Percentiles rank a stretch among this genome's conserved stretches.
Evolutionary conservation across 2,329 filamentous ascomycete genomes (phyloP).

Genomic region (Colletotrichum magnum): DNA sequence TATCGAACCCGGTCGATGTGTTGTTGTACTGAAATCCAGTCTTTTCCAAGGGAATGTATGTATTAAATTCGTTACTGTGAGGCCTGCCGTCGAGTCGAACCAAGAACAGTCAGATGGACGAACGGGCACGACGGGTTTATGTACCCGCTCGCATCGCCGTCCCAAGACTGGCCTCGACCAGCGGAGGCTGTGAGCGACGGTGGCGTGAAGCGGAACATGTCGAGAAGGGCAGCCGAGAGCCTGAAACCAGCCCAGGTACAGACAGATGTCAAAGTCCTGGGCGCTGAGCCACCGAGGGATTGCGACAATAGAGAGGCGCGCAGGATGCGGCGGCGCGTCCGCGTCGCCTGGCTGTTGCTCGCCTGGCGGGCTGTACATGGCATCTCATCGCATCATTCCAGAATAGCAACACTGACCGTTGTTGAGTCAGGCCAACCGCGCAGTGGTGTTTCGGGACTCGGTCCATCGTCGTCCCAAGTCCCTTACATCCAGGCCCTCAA

Average conservation of each 20-base stretch:
- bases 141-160: constrained; percentile 17
- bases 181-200: neutral
- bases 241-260: constrained; percentile 32
- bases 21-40: constrained; percentile 16
- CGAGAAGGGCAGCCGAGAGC: constrained; percentile 22
- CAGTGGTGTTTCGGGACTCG: constrained; percentile 27
- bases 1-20: neutral
- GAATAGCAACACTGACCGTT: constrained; percentile 15
- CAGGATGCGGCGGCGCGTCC: constrained; percentile 1
- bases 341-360: constrained; percentile 2
- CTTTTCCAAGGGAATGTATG: constrained; percentile 33
- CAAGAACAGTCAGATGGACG: neutral
- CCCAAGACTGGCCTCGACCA: constrained; percentile 8
- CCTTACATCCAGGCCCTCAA: constrained; percentile 37
- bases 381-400: constrained; percentile 16
- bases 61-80: constrained; percentile 29
- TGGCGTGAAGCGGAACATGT: constrained; percentile 32
- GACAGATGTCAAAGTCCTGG: constrained; percentile 31
- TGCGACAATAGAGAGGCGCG: neutral
- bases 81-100: constrained; percentile 33
- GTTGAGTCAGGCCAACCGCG: constrained; percentile 34
- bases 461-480: constrained; percentile 39
- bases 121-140: constrained; percentile 21
- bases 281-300: constrained; percentile 29
- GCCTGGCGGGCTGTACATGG: too few relatives aligned